A percentile compares a stretch with the other conserved stretches of the same genome.
Evolutionary conservation across 1,139 yeast genomes (phyloP).

Genomic region (Suhomyces anneliseae): DNA sequence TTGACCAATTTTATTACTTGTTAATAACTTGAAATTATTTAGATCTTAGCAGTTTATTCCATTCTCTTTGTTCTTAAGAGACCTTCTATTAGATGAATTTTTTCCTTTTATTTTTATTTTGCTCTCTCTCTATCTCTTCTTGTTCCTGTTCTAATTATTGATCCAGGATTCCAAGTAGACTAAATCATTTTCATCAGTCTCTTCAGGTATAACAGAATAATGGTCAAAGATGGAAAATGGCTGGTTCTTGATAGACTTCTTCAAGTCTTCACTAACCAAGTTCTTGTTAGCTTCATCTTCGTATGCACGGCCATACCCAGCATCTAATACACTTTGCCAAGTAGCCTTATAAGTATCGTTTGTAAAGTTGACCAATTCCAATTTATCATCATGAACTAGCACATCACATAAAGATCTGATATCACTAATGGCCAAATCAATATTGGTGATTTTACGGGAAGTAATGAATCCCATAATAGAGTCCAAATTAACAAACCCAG

Average conservation of each 20-base stretch:
- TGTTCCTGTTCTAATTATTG: slow-evolving; percentile 17
- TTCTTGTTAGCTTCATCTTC: slow-evolving; percentile 22
- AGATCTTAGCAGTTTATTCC: too few relatives aligned
- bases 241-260: slow-evolving; percentile 17
- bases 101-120: too few relatives aligned
- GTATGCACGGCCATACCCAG: slow-evolving; percentile 54
- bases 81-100: too few relatives aligned
- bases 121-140: too few relatives aligned
- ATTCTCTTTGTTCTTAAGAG: too few relatives aligned
- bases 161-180: slow-evolving; percentile 46
- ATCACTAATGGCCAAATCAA: slow-evolving; percentile 73
- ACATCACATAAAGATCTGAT: slow-evolving; percentile 86
- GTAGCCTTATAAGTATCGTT: slow-evolving; percentile 59
- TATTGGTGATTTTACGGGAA: slow-evolving; percentile 75
- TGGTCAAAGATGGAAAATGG: slow-evolving; percentile 39
- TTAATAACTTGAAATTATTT: too few relatives aligned
- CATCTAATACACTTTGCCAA: slow-evolving; percentile 60
- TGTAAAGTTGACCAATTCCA: slow-evolving; percentile 56
- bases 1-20: too few relatives aligned
- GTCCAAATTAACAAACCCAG: slow-evolving; percentile 66
- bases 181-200: slow-evolving; percentile 36
- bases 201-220: slow-evolving; percentile 31
- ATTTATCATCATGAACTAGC: slow-evolving; percentile 78
- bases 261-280: slow-evolving; percentile 13
- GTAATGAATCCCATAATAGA: slow-evolving; percentile 75